A percentile compares a stretch with the other conserved stretches of the same genome.
phyloP scores from a whole-genome alignment of 441 rosid genomes.

The Populus hybrid region DNA sequence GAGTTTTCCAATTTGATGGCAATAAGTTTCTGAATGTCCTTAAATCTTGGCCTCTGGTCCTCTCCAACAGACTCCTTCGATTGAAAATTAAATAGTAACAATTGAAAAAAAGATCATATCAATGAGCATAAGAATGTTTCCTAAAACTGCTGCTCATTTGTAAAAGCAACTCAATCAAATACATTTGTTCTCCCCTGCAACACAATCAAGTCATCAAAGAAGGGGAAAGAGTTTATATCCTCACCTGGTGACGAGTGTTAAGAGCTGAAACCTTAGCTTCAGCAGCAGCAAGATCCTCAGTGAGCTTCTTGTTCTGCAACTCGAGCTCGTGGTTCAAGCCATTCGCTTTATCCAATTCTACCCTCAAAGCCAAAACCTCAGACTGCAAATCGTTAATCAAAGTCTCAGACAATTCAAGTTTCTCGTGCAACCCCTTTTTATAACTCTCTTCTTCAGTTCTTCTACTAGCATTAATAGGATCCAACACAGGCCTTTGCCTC shows the following conservation, averaged over 20 bases:
- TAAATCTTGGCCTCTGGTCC: slow-evolving; percentile 50
- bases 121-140: not conserved
- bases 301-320: slow-evolving; percentile 52
- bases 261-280: slow-evolving; percentile 53
- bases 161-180: not conserved
- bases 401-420: slow-evolving; percentile 42
- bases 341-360: slow-evolving; percentile 56
- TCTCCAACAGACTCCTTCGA: slow-evolving; percentile 42
- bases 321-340: slow-evolving; percentile 50
- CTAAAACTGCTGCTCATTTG: not conserved
- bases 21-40: slow-evolving; percentile 66
- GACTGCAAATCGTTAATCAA: slow-evolving; percentile 59
- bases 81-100: slow-evolving; percentile 1
- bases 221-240: not conserved
- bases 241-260: slow-evolving; percentile 41
- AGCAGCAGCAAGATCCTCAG: slow-evolving; percentile 61
- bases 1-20: slow-evolving; percentile 64
- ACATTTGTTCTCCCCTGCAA: not conserved
- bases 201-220: not conserved
- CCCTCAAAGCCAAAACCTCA: slow-evolving; percentile 48
- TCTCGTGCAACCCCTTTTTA: slow-evolving; percentile 48
- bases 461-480: slow-evolving; percentile 13
- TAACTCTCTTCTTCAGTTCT: slow-evolving; percentile 32
- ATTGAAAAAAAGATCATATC: not conserved
- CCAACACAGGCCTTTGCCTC: slow-evolving; percentile 25